Conservation (phyloP, 305 asterid genomes). For the Galium porrigens region DNA sequence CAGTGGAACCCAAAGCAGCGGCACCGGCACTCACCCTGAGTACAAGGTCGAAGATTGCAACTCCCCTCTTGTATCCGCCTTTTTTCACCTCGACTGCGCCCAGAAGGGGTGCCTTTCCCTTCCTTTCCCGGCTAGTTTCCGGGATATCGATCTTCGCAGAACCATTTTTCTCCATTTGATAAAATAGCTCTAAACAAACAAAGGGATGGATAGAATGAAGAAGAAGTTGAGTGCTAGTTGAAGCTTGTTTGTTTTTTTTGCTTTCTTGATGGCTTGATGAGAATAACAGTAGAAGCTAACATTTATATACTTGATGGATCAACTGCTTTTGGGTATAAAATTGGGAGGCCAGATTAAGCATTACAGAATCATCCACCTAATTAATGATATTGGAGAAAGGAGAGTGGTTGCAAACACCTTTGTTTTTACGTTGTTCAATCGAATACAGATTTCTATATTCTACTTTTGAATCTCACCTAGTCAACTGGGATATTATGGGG, state of each 20-base stretch:
- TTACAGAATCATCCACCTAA: constrained; percentile 12
- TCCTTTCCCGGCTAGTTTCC: constrained; percentile 51
- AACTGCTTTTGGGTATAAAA: background rate
- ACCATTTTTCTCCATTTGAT: constrained; percentile 45
- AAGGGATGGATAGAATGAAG: background rate
- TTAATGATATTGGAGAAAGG: constrained; percentile 38
- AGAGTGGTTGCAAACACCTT: constrained; percentile 34
- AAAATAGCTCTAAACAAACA: background rate
- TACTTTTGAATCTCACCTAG: constrained; percentile 18
- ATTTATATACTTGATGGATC: constrained; percentile 14
- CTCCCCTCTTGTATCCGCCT: constrained; percentile 40
- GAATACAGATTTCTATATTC: constrained; percentile 5
- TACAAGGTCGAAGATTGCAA: constrained; percentile 58
- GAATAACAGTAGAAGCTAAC: constrained; percentile 6
- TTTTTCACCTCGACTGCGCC: constrained; percentile 21
- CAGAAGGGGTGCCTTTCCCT: constrained; percentile 66
- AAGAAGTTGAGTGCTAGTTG: background rate
- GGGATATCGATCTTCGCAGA: constrained; percentile 37
- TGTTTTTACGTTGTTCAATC: constrained; percentile 20
- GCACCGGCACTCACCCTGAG: constrained; percentile 47
- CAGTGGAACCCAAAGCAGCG: constrained; percentile 46
- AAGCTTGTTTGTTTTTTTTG: background rate
- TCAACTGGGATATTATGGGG: constrained; percentile 26
- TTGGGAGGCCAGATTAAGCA: background rate
- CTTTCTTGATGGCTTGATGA: constrained; percentile 13